Conservation (phyloP, 805 yeast genomes). For the Sugiyamaella smithiae region DNA sequence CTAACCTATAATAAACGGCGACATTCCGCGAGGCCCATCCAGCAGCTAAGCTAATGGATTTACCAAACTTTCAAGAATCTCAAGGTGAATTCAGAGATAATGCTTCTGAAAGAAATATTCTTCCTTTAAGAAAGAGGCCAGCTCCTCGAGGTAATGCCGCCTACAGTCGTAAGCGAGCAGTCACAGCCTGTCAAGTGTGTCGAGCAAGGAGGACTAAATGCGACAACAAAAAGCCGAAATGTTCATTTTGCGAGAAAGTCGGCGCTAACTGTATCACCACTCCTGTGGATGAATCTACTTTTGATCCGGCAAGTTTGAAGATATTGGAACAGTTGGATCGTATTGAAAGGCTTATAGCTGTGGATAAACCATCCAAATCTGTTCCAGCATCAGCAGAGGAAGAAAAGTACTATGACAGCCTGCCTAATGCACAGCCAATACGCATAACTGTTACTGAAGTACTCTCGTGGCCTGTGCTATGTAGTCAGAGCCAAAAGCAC, state of each 20-base stretch:
- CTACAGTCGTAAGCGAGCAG: neutral
- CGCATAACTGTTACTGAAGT: neutral
- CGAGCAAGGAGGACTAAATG: conserved; percentile 4
- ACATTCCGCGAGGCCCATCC: too few relatives aligned
- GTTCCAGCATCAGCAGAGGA: neutral
- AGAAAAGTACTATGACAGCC: neutral
- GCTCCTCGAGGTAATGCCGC: conserved; percentile 1
- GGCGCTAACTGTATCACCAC: conserved; percentile 1
- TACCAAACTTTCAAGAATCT: too few relatives aligned
- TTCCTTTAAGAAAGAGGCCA: neutral
- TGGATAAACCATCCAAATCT: neutral
- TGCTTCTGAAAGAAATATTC: too few relatives aligned
- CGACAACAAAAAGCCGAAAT: neutral
- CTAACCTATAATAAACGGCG: too few relatives aligned
- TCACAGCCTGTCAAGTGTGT: neutral
- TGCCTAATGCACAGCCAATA: neutral
- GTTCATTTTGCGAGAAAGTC: neutral
- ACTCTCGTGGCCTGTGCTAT: neutral
- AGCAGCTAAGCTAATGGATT: too few relatives aligned
- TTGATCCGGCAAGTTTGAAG: conserved; percentile 5
- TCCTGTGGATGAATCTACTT: neutral
- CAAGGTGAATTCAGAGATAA: too few relatives aligned
- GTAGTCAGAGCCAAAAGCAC: neutral
- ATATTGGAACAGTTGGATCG: neutral
- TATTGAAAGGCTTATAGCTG: neutral